A percentile compares a stretch with the other conserved stretches of the same genome.
These are phyloP conservation scores for Fomitopsis pulvina DNA, from an alignment of 768 basidiomycete genomes.

Conservation along the genomic window DNA sequence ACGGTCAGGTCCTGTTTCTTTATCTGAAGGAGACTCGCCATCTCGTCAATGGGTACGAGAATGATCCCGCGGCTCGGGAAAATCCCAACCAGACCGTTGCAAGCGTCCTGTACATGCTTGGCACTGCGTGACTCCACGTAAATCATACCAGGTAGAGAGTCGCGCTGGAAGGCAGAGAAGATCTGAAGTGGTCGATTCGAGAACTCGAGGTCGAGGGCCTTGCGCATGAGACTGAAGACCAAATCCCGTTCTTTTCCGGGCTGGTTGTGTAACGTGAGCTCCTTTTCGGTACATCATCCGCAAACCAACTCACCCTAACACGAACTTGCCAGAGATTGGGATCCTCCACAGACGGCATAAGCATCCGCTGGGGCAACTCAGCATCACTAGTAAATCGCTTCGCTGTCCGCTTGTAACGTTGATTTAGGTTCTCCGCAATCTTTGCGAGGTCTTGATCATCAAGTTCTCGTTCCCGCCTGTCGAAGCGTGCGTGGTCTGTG, in stretches of 20 bases:
- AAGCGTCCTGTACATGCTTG: conserved; percentile 78
- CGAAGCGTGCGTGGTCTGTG: conserved; percentile 61
- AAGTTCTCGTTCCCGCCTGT: conserved; percentile 63
- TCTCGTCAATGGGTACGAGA: conserved; percentile 94
- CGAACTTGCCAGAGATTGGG: conserved; percentile 94
- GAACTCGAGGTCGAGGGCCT: conserved; percentile 81
- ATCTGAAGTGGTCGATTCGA: conserved; percentile 76
- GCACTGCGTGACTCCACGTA: conserved; percentile 92
- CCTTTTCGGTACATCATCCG: neutral
- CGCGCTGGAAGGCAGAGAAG: conserved; percentile 90
- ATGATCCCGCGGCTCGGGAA: conserved; percentile 77
- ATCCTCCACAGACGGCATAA: conserved; percentile 97
- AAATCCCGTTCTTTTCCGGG: conserved; percentile 90
- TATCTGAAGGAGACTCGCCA: conserved; percentile 93
- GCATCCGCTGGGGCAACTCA: conserved; percentile 84
- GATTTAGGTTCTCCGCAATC: conserved; percentile 75
- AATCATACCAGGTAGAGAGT: conserved; percentile 91
- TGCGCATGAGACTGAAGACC: conserved; percentile 91
- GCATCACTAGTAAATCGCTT: conserved; percentile 84
- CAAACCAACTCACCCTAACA: conserved; percentile 60
- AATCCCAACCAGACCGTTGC: conserved; percentile 88
- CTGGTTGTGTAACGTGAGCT: conserved; percentile 32
- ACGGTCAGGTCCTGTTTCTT: conserved; percentile 90
- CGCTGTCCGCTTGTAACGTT: conserved; percentile 67
- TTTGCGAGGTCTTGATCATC: conserved; percentile 77